Base-by-base conservation (phyloP, 257 asterid genomes). In the Solanum ossicruentum region DNA sequence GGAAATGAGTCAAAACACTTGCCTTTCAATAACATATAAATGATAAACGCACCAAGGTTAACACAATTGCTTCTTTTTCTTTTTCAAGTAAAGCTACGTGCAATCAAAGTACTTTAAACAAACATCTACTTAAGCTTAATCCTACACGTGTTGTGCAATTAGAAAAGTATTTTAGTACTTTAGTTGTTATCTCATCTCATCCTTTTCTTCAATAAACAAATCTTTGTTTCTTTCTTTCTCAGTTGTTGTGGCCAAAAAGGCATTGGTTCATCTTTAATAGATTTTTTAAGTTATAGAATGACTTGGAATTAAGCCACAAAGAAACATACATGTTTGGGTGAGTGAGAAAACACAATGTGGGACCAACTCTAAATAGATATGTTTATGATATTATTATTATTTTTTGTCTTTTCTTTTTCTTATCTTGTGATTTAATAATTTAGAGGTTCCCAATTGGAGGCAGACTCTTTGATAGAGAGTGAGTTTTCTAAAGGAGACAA, bases 281-380 rank as follows among this genome's bases (percentile, higher is more conserved):
- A 84, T 79, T 87, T 84, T 73, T 88, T 67, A 43, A 47, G 71
- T 73, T 58, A 56, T 55, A 81, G 67, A 67, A 83, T 86, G 81
- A 83, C 86, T 60, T 72, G 61, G 58, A 20, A 63, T 80, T 57
- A 80, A 71, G 63, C 67, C 77, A 28, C 32, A 82, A 43, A 58
- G 85, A 82, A 72, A 83, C 17, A 69, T 56, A 54, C 87, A 66
- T 70, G 60, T 55, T 79, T 79, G 86, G 84, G 80, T 85, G 86
- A 80, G 83, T 81, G 83, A 51, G 88, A 79, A 79, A 60, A 87
- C 88, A 86, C 81, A 83, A 83, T 54, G 92, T 89, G 92, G 91
- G 82, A 52, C 82, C 82, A 77, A 77, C 43, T 4, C 23, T 52
- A 26, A n/a, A 75, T 26, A 77, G 21, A 71, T 77, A 15, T 77